Percentiles rank a stretch among this genome's conserved stretches.
Evolutionary conservation across 2,329 filamentous ascomycete species (phyloP).

Genomic region (Macroventuria anomochaeta): DNA sequence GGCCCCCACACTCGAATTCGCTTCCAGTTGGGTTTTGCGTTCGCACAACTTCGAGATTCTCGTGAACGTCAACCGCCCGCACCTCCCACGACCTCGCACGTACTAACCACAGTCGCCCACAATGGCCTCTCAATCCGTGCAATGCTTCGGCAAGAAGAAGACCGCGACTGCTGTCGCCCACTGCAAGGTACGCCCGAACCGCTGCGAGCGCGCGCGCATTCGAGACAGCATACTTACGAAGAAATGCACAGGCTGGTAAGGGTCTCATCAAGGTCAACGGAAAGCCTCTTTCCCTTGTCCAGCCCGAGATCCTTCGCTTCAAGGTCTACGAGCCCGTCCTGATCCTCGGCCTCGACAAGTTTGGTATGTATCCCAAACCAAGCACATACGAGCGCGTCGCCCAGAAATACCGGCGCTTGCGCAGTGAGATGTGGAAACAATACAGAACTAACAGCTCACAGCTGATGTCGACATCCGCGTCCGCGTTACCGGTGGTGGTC

Average conservation of each 20-base stretch:
- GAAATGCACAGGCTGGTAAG: constrained; percentile 66
- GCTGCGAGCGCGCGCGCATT: constrained; percentile 28
- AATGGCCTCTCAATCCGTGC: constrained; percentile 59
- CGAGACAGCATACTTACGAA: constrained; percentile 34
- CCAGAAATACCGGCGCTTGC: too few relatives aligned
- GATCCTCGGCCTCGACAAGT: constrained; percentile 96
- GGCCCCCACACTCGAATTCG: constrained; percentile 32
- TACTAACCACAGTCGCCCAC: constrained; percentile 46
- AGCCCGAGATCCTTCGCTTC: constrained; percentile 97
- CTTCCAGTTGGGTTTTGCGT: constrained; percentile 21
- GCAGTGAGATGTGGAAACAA: too few relatives aligned
- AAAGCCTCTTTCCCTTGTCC: constrained; percentile 89
- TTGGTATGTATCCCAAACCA: constrained; percentile 59
- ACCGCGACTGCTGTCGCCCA: constrained; percentile 78
- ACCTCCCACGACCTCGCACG: constrained; percentile 41
- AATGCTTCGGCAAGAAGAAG: constrained; percentile 96
- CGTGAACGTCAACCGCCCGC: constrained; percentile 32
- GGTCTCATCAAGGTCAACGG: constrained; percentile 99
- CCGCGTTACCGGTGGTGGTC: constrained; percentile 94
- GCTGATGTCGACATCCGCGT: constrained; percentile 95
- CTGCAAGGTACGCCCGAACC: constrained; percentile 74
- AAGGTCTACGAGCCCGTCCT: constrained; percentile 99
- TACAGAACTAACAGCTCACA: constrained; percentile 33
- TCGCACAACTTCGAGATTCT: constrained; percentile 28
- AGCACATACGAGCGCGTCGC: too few relatives aligned